These are phyloP conservation scores for Colletotrichum sublineola DNA, from an alignment of 2,329 filamentous ascomycete genomes.

Conservation along the genomic window DNA sequence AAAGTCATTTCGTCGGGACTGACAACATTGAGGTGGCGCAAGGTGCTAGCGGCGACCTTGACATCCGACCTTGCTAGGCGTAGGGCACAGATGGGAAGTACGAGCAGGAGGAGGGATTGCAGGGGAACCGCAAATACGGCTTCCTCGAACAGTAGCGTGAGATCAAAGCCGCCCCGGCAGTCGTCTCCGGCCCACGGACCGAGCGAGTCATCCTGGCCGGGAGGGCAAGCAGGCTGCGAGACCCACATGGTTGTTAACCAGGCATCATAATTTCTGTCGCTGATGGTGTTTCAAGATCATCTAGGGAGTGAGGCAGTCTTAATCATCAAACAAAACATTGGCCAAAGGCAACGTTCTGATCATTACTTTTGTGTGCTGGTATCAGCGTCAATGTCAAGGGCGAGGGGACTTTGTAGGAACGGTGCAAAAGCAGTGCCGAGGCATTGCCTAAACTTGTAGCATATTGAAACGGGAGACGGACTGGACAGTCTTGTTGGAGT, in stretches of 20 bases:
- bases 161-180: constrained; percentile 49
- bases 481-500: neutral
- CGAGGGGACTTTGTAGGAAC: neutral
- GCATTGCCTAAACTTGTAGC: neutral
- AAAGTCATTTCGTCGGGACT: neutral
- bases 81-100: constrained; percentile 20
- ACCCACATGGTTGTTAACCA: constrained; percentile 25
- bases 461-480: neutral
- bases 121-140: constrained; percentile 44
- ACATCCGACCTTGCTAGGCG: constrained; percentile 29
- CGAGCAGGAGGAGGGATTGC: constrained; percentile 33
- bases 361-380: constrained; percentile 9
- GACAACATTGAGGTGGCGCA: constrained; percentile 33
- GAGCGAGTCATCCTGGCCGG: constrained; percentile 37
- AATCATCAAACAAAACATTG: constrained; percentile 27
- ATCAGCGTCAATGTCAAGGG: neutral
- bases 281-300: constrained; percentile 26
- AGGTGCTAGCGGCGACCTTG: constrained; percentile 34
- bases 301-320: constrained; percentile 16
- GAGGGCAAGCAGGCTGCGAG: constrained; percentile 29
- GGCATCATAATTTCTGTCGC: constrained; percentile 12
- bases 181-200: constrained; percentile 39
- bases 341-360: constrained; percentile 21
- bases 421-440: neutral
- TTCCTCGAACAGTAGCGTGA: constrained; percentile 49